Conservation (phyloP, 2,329 filamentous ascomycete genomes). For the Hypoxylon sp. region DNA sequence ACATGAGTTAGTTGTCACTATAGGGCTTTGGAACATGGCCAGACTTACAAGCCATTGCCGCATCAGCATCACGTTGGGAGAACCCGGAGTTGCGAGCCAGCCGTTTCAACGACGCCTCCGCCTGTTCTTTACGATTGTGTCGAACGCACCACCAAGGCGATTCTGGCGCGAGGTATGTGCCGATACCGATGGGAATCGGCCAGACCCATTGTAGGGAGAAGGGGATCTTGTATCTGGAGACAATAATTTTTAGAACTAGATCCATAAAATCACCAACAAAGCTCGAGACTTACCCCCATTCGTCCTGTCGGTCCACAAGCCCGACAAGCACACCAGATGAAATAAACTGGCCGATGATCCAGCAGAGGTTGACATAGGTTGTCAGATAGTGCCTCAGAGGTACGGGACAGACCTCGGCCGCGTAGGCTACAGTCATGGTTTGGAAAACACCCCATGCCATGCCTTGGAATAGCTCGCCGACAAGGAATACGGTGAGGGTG, state of each 20-base stretch:
- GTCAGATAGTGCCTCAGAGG: conserved; percentile 52
- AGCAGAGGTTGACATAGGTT: conserved; percentile 52
- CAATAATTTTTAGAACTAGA: conserved; percentile 1
- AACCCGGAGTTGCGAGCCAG: conserved; percentile 52
- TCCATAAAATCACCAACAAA: no score
- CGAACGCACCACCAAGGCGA: conserved; percentile 54
- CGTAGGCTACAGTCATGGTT: conserved; percentile 52
- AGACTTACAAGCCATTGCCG: conserved; percentile 50
- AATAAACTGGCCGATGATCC: conserved; percentile 59
- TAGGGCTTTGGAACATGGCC: not conserved
- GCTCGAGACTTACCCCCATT: conserved; percentile 49
- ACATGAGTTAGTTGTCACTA: not conserved
- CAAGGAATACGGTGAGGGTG: conserved; percentile 56
- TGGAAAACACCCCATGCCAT: conserved; percentile 58
- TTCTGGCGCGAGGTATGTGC: conserved; percentile 51
- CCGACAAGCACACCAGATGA: conserved; percentile 54
- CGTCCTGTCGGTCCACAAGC: conserved; percentile 47
- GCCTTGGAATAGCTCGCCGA: conserved; percentile 59
- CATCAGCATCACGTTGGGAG: conserved; percentile 52
- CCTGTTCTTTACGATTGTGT: conserved; percentile 44
- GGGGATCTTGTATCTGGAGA: conserved; percentile 51
- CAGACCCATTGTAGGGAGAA: conserved; percentile 53
- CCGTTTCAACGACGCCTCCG: conserved; percentile 48
- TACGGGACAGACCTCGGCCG: conserved; percentile 52
- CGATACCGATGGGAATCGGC: conserved; percentile 52